Evolutionary conservation across 306 rosid species (phyloP), one percentile per base, ranked within the genome.

Genomic region (Mucuna pruriens): DNA sequence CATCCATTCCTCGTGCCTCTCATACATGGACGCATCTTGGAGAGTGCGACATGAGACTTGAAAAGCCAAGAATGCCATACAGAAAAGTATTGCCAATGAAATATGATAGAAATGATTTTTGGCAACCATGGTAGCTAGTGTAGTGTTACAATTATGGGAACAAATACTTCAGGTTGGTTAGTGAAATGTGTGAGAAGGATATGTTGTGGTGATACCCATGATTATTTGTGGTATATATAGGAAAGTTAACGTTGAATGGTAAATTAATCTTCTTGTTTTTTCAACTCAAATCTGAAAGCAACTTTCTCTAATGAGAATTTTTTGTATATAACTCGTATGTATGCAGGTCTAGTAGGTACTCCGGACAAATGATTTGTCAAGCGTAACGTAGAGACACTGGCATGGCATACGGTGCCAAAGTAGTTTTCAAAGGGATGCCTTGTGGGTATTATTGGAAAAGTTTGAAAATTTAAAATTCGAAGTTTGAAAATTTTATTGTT

Each of bases 1-100:
- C 83, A 85, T 85, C 85, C 85, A 85, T 42, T 78, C 63, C 63
- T 81, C 81, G 31, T 85, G 77, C 72, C 51, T 76, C 74, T 79
- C 85, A 0, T 74, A 13, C 79, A 78, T 84, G n/a, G 90, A 48
- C 1, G 45, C 71, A 31, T 80, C 91, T 60, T 77, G 85, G 3
- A 86, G 84, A 44, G 42, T 82, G 1, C 83, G 87, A 16, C 79
- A 81, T 1, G 83, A 48, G 77, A 73, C 88, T 67, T 51, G 55
- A 11, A 72, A 12, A 31, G 83, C 75, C 84, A 25, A 77, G 45
- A 80, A 49, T 15, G 85, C 86, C 52, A 83, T 54, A 8, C 81
- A 63, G 11, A 90, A 51, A 55, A 88, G 13, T 17, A 79, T 6
- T 6, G 76, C 82, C 23, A 76, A 25, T 58, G 78, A 46, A 82